Evolutionary conservation across 805 yeast species (phyloP), one percentile per base, ranked within the genome.

Genomic region (Wickerhamiella sergipiensis): DNA sequence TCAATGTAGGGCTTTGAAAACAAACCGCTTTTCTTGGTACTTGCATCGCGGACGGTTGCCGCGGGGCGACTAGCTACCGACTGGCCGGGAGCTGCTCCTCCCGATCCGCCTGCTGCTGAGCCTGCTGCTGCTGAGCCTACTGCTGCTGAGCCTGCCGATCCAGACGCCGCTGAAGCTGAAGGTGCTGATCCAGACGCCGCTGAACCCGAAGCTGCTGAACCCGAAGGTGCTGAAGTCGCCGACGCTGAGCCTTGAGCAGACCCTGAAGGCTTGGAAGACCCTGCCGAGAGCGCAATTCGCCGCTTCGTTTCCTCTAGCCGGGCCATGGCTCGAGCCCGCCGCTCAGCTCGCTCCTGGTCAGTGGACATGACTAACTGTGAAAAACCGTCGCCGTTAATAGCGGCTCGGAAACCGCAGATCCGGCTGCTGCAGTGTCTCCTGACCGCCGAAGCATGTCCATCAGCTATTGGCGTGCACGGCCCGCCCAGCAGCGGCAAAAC

Each of bases 401-500:
- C 40, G 19, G 40, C 40, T 38, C 26, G 65, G 9, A 50, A 45
- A 22, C 49, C 50, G 9, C 65, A 62, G 38, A 46, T 48, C 8
- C 48, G 47, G 23, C 52, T 54, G 2, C 52, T 62, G 43, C 48
- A 52, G 40, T 46, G 54, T 12, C 46, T 55, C 9, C 48, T 63
- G 22, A 55, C 55, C 2, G 45, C 44, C 17, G 40, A 36, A 2
- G 47, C 49, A 12, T 8, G 42, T 18, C 56, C 55, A 3, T 13
- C 53, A 7, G 53, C 55, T 3, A 22, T 76, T 1, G 63, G 72
- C 3, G 71, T 76, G 3, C 76, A 74, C 57, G 81, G 81, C 0
- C 68, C 72, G 52, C 66, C 71, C 23, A 65, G 78, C 0, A 65
- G 73, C 1, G 81, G 81, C 1, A 77, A 77, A 57, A 60, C 77